Base-by-base conservation (phyloP, 2,329 filamentous ascomycete species). In the Diaporthe sp. region DNA sequence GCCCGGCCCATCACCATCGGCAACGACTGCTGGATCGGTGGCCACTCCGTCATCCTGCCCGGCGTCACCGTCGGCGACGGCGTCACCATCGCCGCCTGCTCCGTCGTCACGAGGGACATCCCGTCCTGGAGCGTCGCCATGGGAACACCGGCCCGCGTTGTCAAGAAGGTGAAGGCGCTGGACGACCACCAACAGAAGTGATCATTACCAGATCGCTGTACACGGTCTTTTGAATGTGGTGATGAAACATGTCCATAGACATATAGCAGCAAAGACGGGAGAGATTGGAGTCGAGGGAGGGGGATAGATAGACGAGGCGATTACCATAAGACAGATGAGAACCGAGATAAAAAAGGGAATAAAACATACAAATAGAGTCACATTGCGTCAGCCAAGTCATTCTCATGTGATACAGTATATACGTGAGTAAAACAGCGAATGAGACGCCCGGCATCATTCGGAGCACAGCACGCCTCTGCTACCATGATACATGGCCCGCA, bases 121-220 rank as follows among this genome's bases (percentile, higher is more conserved):
- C 87, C 87, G 1, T 82, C 85, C 51, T 89, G 85, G 79, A 86
- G 83, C 0, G 85, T 90, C 4, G 88, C 87, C 0, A 81, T 88
- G 10, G 88, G 88, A 0, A 80, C 85, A 4, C 88, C 88, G 3
- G 88, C 88, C 0, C 84, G 80, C 76, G 87, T 90, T 0, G 81
- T 88, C 25, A 88, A 86, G 81, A 87, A 83, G 75, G 84, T 89
- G 2, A 67, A 67, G 44, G 19, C 62, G 44, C 6, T 49, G 22
- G 44, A 67, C 6, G 31, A 67, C 7, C 13, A 37, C 4, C 12
- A 28, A 28, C 15, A 28, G n/a, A 44, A 60, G 6, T 62, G 39
- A 62, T 44, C 39, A 4, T 7, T 0, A 17, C 4, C 6, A 44
- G 4, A 19, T 3, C 9, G 19, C 10, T 60, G 10, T 6, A n/a